Evolutionary conservation across 1,284 basidiomycete genomes (phyloP).

Genomic region (Cryptococcus sp.): DNA sequence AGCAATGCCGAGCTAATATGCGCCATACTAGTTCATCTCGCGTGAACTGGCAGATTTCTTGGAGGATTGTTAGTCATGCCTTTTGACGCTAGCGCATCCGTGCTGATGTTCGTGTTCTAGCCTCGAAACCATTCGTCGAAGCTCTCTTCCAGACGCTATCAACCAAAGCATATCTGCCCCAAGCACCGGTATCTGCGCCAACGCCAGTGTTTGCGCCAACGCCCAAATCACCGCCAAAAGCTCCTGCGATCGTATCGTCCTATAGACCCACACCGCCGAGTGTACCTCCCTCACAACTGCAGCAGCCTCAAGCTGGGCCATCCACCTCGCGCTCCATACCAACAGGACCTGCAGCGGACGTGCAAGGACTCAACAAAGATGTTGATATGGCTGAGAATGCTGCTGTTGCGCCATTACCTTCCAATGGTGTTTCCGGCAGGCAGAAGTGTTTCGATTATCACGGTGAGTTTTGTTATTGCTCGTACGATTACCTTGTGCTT

Average conservation of each 20-base stretch:
- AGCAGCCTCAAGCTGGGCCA: slow-evolving; percentile 27
- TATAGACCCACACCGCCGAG: slow-evolving; percentile 22
- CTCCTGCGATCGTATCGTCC: slow-evolving; percentile 28
- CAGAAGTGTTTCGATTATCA: slow-evolving; percentile 77
- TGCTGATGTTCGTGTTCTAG: slow-evolving; percentile 52
- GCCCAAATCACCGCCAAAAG: slow-evolving; percentile 27
- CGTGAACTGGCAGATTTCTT: slow-evolving; percentile 87
- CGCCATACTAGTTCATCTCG: slow-evolving; percentile 58
- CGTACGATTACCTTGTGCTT: not conserved
- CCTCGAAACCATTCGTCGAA: slow-evolving; percentile 75
- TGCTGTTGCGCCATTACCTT: slow-evolving; percentile 4
- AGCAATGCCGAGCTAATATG: slow-evolving; percentile 1
- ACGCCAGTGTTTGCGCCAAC: slow-evolving; percentile 3
- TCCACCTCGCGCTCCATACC: slow-evolving; percentile 16
- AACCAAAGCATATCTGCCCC: slow-evolving; percentile 73
- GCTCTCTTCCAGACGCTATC: slow-evolving; percentile 77
- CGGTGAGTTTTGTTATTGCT: slow-evolving; percentile 63
- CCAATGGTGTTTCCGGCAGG: slow-evolving; percentile 12
- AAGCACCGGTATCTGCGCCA: slow-evolving; percentile 1
- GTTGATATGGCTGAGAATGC: slow-evolving; percentile 26
- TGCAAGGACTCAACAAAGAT: slow-evolving; percentile 10
- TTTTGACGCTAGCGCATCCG: not conserved
- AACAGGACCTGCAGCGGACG: not conserved
- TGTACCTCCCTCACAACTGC: not conserved
- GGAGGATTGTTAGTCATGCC: slow-evolving; percentile 67